Conservation (phyloP, 2,329 filamentous ascomycete genomes). For the Alternaria sp. region DNA sequence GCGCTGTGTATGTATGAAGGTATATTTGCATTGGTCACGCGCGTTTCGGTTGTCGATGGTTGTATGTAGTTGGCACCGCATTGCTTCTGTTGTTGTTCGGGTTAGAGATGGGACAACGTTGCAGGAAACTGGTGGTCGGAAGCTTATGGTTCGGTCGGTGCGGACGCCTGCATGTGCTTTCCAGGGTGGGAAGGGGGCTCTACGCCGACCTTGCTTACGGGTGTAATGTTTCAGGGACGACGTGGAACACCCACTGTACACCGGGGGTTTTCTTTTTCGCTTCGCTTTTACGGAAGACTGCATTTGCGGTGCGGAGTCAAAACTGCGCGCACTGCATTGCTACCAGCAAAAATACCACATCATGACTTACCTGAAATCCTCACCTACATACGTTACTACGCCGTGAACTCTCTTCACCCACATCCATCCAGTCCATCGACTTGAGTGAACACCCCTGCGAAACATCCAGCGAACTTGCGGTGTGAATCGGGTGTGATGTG, state of each 20-base stretch:
- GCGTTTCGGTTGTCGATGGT: conserved; percentile 8
- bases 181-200: conserved; percentile 1
- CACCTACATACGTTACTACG: background rate
- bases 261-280: background rate
- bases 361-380: background rate
- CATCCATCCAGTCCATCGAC: background rate
- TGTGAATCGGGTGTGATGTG: background rate
- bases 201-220: conserved; percentile 2
- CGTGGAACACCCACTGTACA: background rate
- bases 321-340: background rate
- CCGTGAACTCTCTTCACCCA: background rate
- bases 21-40: background rate
- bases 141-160: background rate
- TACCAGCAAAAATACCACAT: background rate
- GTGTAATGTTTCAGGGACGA: conserved; percentile 16
- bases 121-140: background rate
- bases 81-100: background rate
- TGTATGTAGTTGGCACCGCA: background rate
- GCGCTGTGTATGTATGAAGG: conserved; percentile 30
- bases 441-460: background rate
- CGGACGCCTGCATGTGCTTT: background rate
- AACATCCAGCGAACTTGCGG: background rate
- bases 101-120: background rate
- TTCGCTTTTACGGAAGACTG: background rate
- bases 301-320: background rate